phyloP scores from a whole-genome alignment of 805 yeast genomes.

The Saturnispora serradocipensis region DNA sequence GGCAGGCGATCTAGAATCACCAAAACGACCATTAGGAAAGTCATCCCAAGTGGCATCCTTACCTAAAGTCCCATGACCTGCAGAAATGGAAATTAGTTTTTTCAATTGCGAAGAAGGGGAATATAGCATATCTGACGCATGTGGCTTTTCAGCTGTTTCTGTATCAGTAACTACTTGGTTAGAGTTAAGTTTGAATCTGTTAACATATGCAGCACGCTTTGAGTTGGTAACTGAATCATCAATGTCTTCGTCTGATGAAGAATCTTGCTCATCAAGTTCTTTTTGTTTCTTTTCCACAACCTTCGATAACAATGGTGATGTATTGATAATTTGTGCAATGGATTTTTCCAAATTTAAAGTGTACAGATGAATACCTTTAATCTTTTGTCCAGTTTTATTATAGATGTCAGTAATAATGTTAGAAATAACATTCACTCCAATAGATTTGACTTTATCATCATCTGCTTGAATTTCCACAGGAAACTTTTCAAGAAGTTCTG shows the following conservation, averaged over 20 bases:
- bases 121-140: slow-evolving; percentile 11
- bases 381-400: slow-evolving; percentile 41
- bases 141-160: slow-evolving; percentile 12
- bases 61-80: slow-evolving; percentile 77
- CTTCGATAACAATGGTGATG: slow-evolving; percentile 43
- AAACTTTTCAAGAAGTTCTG: slow-evolving; percentile 40
- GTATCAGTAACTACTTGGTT: slow-evolving; percentile 25
- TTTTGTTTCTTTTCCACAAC: slow-evolving; percentile 33
- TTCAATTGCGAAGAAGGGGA: slow-evolving; percentile 34
- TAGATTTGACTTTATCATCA: slow-evolving; percentile 68
- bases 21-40: slow-evolving; percentile 91
- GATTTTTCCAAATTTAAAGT: slow-evolving; percentile 89
- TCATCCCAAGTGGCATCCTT: slow-evolving; percentile 96
- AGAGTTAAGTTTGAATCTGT: slow-evolving; percentile 24
- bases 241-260: slow-evolving; percentile 26
- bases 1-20: slow-evolving; percentile 93
- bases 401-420: slow-evolving; percentile 54
- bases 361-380: slow-evolving; percentile 87
- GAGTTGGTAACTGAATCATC: slow-evolving; percentile 24
- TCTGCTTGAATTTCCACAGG: slow-evolving; percentile 54
- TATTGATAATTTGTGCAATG: slow-evolving; percentile 72
- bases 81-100: slow-evolving; percentile 64
- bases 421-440: slow-evolving; percentile 69
- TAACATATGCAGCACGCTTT: slow-evolving; percentile 30
- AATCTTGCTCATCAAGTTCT: slow-evolving; percentile 33